Evolutionary conservation across 106 monocot genomes (phyloP), one percentile per base, ranked within the genome.

Genomic region (Iris macrosiphon): DNA sequence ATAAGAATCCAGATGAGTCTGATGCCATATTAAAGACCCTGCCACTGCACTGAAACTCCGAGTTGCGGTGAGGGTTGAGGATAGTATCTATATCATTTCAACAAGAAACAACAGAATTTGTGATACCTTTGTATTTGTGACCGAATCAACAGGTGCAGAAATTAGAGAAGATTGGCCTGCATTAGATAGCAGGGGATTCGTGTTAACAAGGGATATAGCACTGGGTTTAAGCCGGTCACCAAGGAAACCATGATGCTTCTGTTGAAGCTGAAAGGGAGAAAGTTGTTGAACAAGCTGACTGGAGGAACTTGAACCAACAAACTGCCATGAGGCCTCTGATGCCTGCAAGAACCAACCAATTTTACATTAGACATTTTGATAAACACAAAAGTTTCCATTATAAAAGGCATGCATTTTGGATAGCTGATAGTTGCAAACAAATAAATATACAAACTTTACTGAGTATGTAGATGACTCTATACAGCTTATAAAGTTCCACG

Each of bases 191-290:
- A 49, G 21, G 2, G 70, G 60, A 40, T 84, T 90, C 10, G 59
- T 50, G 60, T 60, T 64, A 38, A 29, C 75, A 16, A 56, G 35
- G 35, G 73, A 62, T 48, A 62, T 34, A 29, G 55, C 47, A 67
- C 55, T 33, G 28, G 57, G 6, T 61, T 90, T 98, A 22, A 66
- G 23, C 45, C 83, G 70, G 28, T 87, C 82, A 31, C 76, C 92
- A 68, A 81, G 61, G 51, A 88, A 65, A 60, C 71, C 72, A 53
- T 84, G 93, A 71, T 70, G 73, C 39, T 75, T 94, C 48, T 73
- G 79, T 31, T 85, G 92, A 18, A 54, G 41, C 43, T 75, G 78
- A 2, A 76, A 48, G 52, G 70, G 61, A 57, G 84, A 72, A 62
- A 73, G 35, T 43, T 73, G 77, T 63, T 66, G 67, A 23, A 67